Evolutionary conservation across 495 filamentous ascomycete genomes (phyloP).

Genomic region (Xylaria scruposa): DNA sequence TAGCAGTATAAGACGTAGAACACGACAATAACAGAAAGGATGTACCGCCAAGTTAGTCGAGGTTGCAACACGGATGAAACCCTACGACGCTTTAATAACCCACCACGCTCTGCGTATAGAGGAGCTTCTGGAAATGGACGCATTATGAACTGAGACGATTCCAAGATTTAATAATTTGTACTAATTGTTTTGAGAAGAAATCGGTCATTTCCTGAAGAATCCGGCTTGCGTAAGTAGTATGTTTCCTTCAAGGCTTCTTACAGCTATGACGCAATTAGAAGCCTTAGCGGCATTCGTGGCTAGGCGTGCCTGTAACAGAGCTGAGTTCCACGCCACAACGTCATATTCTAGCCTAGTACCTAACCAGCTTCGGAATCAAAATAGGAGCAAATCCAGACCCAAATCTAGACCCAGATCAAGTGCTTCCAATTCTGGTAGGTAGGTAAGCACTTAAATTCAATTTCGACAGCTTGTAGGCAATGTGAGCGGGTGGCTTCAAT

Average conservation of each 20-base stretch:
- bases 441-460: background rate
- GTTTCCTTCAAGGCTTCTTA: background rate
- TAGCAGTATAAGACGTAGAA: constrained; percentile 48
- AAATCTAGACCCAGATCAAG: background rate
- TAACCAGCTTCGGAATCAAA: background rate
- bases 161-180: background rate
- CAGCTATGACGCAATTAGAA: constrained; percentile 18
- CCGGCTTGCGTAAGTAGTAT: background rate
- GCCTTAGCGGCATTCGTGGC: background rate
- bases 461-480: background rate
- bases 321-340: background rate
- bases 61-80: constrained; percentile 20
- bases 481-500: no score
- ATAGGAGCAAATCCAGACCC: background rate
- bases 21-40: constrained; percentile 30
- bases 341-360: background rate
- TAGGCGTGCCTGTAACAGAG: background rate
- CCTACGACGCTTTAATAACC: constrained; percentile 9
- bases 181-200: background rate
- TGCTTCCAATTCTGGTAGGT: background rate
- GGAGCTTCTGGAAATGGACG: constrained; percentile 23
- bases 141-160: background rate
- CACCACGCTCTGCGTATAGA: constrained; percentile 17
- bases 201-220: background rate
- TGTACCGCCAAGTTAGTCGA: constrained; percentile 40